These are phyloP conservation scores for Ophiocordyceps camponoti-floridani DNA, from an alignment of 2,329 filamentous ascomycete genomes.

Conservation along the genomic window DNA sequence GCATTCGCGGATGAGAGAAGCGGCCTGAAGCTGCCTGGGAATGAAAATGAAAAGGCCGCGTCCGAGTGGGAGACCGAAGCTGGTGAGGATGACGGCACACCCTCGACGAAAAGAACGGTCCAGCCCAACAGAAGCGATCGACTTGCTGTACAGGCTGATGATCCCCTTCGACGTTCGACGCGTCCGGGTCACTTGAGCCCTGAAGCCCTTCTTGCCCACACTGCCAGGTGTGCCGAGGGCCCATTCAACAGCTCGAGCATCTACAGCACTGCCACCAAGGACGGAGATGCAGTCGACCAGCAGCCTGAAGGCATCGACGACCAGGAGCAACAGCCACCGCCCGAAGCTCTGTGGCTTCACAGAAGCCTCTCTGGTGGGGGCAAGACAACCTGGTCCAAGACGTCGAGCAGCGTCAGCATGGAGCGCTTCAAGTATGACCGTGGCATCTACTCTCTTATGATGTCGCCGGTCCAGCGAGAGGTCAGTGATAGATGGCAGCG, in stretches of 20 bases:
- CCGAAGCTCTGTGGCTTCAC: background rate
- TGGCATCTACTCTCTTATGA: slow-evolving; percentile 17
- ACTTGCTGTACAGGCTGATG: background rate
- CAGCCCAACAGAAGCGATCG: background rate
- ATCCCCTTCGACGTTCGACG: background rate
- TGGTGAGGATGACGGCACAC: slow-evolving; percentile 8
- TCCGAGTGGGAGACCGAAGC: slow-evolving; percentile 15
- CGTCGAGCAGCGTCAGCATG: slow-evolving; percentile 16
- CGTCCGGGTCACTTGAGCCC: background rate
- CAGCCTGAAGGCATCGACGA: background rate
- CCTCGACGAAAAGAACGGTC: background rate
- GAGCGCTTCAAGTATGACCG: slow-evolving; percentile 30
- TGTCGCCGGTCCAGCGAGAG: slow-evolving; percentile 22
- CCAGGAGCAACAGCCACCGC: background rate
- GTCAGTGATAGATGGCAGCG: slow-evolving; percentile 14
- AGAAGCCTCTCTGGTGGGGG: slow-evolving; percentile 1
- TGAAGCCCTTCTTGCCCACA: background rate
- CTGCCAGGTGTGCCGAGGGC: background rate
- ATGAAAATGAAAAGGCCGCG: slow-evolving; percentile 5
- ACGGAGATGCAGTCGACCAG: background rate
- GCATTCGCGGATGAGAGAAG: background rate
- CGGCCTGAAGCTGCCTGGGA: background rate
- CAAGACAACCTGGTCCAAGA: slow-evolving; percentile 7
- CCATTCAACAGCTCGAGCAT: background rate
- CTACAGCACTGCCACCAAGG: background rate